Base-by-base conservation (phyloP, 768 basidiomycete genomes). In the Rickenella mellea region DNA sequence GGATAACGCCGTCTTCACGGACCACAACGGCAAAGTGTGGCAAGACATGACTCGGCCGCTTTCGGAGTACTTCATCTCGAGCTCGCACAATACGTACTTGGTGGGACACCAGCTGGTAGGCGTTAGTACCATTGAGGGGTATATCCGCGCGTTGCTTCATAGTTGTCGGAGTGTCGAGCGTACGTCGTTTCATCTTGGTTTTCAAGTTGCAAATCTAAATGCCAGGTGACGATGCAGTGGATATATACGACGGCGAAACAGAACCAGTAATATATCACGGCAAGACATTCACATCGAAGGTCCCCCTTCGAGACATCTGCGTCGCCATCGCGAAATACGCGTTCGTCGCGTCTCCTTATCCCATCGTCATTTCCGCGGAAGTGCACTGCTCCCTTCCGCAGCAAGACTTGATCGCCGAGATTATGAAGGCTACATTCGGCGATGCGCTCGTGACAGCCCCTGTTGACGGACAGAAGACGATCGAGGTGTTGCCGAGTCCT, bases 131-230 rank as follows among this genome's bases (percentile, higher is more conserved):
- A 77, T 89, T 21, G 93, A 96, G 45, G 78, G 94, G 0, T 98
- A 98, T 57, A 91, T 97, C 43, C 71, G 94, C 0, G 92, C 92
- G 1, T 65, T 97, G 29, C 67, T 96, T 30, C 86, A 85, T 39
- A 78, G 88, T 27, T 94, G 92, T 57, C 75, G 93, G n/a, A 90
- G 86, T 43, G 93, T 98, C 22, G 93, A 98, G 61, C 60, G 93
- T 92, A 51, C 49, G 84, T 72, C 2, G n/a, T 24, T 3, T 39
- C 10, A 27, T 8, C 14, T 39, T 26, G 5, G 19, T 29, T 36
- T 38, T 24, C 33, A 40, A 17, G 27, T 21, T n/a, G 15, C 36
- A 6, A 33, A 35, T 26, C 40, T 22, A 43, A 29, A 29, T 24
- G n/a, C 33, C 44, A 41, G 29, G 46, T 46, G 11, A 10, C 20